Evolutionary conservation across 2,329 filamentous ascomycete species (phyloP).

Genomic region (Aureobasidium sp.): DNA sequence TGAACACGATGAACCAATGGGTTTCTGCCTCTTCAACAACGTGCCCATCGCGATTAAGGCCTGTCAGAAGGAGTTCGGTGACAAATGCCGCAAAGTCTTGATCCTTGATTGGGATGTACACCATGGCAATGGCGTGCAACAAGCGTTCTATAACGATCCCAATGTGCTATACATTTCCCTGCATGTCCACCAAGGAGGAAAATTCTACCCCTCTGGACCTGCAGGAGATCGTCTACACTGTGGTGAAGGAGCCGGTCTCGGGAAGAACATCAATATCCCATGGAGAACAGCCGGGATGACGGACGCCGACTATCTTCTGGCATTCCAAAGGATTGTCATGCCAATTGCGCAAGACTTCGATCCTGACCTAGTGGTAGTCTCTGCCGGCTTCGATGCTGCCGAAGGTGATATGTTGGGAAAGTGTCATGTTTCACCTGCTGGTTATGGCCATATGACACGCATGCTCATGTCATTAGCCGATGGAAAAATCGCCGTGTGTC

Average conservation of each 20-base stretch:
- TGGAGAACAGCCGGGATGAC: constrained; percentile 72
- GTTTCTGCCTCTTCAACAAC: constrained; percentile 98
- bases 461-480: constrained; percentile 94
- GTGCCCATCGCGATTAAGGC: constrained; percentile 86
- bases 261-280: constrained; percentile 61
- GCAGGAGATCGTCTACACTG: constrained; percentile 54
- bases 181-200: constrained; percentile 76
- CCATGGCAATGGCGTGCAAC: constrained; percentile 86
- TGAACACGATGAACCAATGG: constrained; percentile 76
- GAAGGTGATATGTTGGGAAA: constrained; percentile 87
- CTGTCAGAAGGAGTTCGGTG: constrained; percentile 72
- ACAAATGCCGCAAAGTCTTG: constrained; percentile 76
- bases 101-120: constrained; percentile 86
- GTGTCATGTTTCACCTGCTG: constrained; percentile 82
- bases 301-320: constrained; percentile 92
- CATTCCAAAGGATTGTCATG: constrained; percentile 94
- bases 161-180: constrained; percentile 94
- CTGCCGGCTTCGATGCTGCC: constrained; percentile 92
- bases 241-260: constrained; percentile 48
- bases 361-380: constrained; percentile 90
- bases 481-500: constrained; percentile 82
- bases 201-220: constrained; percentile 67
- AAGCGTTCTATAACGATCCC: constrained; percentile 90
- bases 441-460: constrained; percentile 97
- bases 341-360: constrained; percentile 89